These are phyloP conservation scores for Dysphania ambrosioides DNA, from an alignment of 148 eudicot genomes.

Conservation along the genomic window DNA sequence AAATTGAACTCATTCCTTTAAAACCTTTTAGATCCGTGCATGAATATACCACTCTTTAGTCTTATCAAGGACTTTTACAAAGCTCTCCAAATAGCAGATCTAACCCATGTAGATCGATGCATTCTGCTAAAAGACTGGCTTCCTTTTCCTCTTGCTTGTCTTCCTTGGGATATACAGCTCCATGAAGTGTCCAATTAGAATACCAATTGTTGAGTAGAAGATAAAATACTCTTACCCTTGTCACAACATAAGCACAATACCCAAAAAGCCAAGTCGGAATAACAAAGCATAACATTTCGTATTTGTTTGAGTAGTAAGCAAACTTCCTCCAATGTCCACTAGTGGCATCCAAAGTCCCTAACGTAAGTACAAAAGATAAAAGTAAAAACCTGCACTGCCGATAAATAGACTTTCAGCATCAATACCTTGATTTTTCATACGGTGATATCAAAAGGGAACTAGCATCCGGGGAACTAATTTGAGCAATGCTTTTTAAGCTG, in stretches of 20 bases:
- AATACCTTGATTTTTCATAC: conserved; percentile 93
- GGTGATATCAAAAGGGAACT: conserved; percentile 81
- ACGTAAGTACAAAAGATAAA: not conserved
- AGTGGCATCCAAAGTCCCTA: not conserved
- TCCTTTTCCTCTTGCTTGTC: not conserved
- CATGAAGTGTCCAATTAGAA: not conserved
- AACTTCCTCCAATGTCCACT: conserved; percentile 3
- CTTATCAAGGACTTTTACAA: not conserved
- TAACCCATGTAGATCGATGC: not conserved
- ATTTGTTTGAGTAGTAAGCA: not conserved
- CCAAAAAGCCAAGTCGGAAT: not conserved
- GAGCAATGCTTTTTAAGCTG: conserved; percentile 88
- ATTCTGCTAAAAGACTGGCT: not conserved
- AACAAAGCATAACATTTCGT: not conserved
- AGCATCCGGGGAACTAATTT: conserved; percentile 85
- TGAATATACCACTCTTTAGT: not conserved
- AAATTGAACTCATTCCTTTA: not conserved
- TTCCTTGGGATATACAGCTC: not conserved
- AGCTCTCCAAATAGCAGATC: not conserved
- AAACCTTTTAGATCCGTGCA: not conserved
- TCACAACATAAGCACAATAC: not conserved
- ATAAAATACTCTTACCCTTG: not conserved
- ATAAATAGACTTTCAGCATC: conserved; percentile 10
- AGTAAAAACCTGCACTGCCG: conserved; percentile 12
- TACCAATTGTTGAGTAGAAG: not conserved